Percentiles rank a stretch among this genome's conserved stretches.
Evolutionary conservation across 2,329 filamentous ascomycete genomes (phyloP).

Genomic region (Arthrobotrys iridis): DNA sequence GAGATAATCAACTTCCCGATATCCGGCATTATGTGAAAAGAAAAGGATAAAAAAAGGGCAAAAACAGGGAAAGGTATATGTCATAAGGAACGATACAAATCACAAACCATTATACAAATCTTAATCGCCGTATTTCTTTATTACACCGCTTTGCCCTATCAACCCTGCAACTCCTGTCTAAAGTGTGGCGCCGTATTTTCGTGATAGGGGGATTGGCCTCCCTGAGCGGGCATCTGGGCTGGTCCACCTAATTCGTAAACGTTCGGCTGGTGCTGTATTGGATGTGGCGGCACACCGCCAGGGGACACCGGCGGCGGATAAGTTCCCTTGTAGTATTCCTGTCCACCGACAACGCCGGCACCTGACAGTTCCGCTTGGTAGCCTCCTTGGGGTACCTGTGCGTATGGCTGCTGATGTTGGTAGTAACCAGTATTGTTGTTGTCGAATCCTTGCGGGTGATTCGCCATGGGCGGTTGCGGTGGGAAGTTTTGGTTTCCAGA

Average conservation of each 20-base stretch:
- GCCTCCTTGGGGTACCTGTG: constrained; percentile 25
- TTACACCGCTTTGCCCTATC: not conserved
- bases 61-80: not conserved
- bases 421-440: constrained; percentile 36
- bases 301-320: constrained; percentile 12
- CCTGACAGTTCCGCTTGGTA: constrained; percentile 1
- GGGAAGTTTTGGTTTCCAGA: constrained; percentile 14
- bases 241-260: constrained; percentile 36
- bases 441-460: constrained; percentile 14
- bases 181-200: constrained; percentile 14
- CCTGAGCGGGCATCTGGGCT: not conserved
- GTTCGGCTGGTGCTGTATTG: not conserved
- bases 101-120: constrained; percentile 11
- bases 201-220: constrained; percentile 8
- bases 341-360: not conserved
- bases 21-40: not conserved
- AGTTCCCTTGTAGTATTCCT: constrained; percentile 27
- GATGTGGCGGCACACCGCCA: not conserved
- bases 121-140: not conserved
- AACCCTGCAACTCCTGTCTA: constrained; percentile 39
- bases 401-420: constrained; percentile 41
- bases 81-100: constrained; percentile 4
- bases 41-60: not conserved
- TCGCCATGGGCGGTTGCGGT: constrained; percentile 23
- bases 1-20: not conserved